phyloP scores from a whole-genome alignment of 2,329 filamentous ascomycete genomes.

The Penicillium expansum region DNA sequence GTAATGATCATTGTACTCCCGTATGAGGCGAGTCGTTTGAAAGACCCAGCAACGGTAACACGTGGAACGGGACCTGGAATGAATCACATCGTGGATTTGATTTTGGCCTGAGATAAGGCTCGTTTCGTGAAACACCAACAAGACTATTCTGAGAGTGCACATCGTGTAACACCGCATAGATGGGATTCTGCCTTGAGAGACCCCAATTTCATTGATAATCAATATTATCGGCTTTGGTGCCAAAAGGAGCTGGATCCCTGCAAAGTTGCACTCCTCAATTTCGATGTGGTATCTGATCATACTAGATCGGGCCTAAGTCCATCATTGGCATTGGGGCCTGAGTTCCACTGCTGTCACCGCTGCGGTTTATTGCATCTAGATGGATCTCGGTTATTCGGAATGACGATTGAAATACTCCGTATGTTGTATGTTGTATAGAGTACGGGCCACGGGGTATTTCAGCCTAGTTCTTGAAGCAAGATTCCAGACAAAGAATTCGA shows the following conservation, averaged over 20 bases:
- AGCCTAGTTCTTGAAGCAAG: background rate
- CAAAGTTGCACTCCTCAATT: background rate
- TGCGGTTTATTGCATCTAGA: conserved; percentile 1
- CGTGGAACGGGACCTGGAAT: background rate
- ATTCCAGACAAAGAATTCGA: background rate
- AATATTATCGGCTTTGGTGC: background rate
- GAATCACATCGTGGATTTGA: background rate
- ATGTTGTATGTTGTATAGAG: too few species aligned
- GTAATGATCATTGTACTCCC: background rate
- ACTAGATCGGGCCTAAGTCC: background rate
- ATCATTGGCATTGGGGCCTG: background rate
- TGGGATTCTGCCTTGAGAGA: background rate
- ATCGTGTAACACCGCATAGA: background rate
- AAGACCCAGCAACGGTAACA: background rate
- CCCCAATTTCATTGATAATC: background rate
- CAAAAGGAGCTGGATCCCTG: background rate
- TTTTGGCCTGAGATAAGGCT: background rate
- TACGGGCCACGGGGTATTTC: too few species aligned
- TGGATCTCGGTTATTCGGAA: background rate
- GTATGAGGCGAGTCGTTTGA: background rate
- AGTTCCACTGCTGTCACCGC: background rate
- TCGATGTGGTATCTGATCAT: background rate
- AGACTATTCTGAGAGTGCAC: background rate
- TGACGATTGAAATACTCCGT: background rate
- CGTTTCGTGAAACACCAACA: background rate